phyloP scores from a whole-genome alignment of 345 rosid species.

The Acer saccharum region DNA sequence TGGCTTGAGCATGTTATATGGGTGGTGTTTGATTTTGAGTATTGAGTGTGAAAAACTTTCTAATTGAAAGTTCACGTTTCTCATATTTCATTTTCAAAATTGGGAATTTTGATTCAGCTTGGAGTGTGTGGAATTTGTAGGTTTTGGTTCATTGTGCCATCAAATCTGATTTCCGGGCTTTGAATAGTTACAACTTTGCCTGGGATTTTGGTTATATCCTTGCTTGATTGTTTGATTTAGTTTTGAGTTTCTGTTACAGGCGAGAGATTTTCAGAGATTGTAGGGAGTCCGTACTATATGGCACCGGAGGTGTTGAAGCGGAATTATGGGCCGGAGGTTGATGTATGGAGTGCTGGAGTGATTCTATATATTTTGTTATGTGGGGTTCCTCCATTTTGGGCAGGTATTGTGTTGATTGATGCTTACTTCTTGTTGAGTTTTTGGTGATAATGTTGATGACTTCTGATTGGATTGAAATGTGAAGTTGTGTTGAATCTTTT shows the following conservation, averaged over 20 bases:
- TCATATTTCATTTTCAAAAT: too few relatives aligned
- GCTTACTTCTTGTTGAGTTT: conserved; percentile 2
- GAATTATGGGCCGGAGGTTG: conserved; percentile 90
- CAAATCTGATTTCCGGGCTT: neutral
- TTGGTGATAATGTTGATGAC: neutral
- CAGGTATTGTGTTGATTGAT: conserved; percentile 45
- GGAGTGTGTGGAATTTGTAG: neutral
- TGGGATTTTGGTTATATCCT: neutral
- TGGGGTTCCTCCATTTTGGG: conserved; percentile 98
- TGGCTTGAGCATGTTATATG: neutral
- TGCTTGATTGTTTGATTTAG: neutral
- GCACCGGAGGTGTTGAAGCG: conserved; percentile 92
- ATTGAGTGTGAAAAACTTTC: too few relatives aligned
- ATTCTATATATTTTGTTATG: conserved; percentile 82
- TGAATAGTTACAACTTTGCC: neutral
- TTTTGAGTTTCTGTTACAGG: conserved; percentile 40
- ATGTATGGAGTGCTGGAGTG: conserved; percentile 95
- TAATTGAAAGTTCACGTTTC: too few relatives aligned
- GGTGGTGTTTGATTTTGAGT: neutral
- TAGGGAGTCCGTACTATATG: conserved; percentile 98
- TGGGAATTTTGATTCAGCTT: neutral
- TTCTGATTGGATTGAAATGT: neutral
- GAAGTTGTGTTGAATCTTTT: conserved; percentile 18
- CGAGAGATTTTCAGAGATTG: conserved; percentile 82
- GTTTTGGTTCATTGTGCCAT: neutral